Conservation (phyloP, 371 early-diverging fungal genomes). For the Apophysomyces ossiformis region DNA sequence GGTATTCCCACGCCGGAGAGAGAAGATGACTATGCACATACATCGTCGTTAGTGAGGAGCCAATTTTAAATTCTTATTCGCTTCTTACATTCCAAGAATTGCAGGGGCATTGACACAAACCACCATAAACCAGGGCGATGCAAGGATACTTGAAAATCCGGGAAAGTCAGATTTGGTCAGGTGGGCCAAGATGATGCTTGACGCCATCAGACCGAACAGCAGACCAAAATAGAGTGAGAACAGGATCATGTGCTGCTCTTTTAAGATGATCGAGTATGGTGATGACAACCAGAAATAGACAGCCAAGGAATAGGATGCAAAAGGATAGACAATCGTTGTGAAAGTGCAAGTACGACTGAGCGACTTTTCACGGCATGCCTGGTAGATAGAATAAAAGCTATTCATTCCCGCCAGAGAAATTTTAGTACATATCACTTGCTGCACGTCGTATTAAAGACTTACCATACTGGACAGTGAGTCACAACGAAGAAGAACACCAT, state of each 20-base stretch:
- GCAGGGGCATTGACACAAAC: conserved; percentile 59
- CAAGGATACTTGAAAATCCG: conserved; percentile 67
- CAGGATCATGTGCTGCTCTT: conserved; percentile 68
- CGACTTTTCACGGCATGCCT: conserved; percentile 33
- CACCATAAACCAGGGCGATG: conserved; percentile 75
- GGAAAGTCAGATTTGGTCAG: conserved; percentile 84
- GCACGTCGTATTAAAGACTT: conserved; percentile 6
- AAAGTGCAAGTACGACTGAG: conserved; percentile 21
- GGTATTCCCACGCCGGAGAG: conserved; percentile 18
- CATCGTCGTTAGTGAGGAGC: not conserved
- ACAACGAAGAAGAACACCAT: conserved; percentile 21
- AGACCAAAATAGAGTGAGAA: conserved; percentile 77
- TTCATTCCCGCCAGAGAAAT: not conserved
- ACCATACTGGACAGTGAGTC: conserved; percentile 22
- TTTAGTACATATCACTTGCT: too few relatives aligned
- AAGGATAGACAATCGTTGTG: conserved; percentile 48
- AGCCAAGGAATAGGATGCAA: conserved; percentile 55
- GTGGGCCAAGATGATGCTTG: conserved; percentile 89
- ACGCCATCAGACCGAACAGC: conserved; percentile 88
- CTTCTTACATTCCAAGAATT: conserved; percentile 47
- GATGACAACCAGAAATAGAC: conserved; percentile 73
- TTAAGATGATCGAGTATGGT: conserved; percentile 63
- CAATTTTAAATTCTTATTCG: not conserved
- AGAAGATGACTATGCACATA: conserved; percentile 13
- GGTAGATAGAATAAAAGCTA: conserved; percentile 35